Conservation (phyloP, 345 rosid species). For the Corymbia maculata region DNA sequence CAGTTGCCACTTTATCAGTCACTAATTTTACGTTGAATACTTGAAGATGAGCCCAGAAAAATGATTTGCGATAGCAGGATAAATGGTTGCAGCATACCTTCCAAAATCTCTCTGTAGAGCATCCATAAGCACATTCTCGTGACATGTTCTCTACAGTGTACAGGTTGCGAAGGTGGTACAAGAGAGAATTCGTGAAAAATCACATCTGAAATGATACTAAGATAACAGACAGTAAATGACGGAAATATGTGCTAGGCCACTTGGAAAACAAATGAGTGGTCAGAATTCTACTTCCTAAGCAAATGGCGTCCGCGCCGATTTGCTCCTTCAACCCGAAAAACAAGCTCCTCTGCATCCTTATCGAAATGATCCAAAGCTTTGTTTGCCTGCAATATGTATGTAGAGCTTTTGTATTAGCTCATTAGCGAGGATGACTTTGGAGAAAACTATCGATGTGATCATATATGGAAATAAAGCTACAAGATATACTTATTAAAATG, state of each 20-base stretch:
- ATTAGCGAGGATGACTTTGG: neutral
- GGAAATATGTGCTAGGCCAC: neutral
- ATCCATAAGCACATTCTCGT: neutral
- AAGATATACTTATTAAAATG: neutral
- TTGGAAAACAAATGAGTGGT: neutral
- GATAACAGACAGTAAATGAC: neutral
- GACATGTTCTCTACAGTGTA: neutral
- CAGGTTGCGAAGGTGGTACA: neutral
- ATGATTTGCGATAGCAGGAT: neutral
- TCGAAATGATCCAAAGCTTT: slow-evolving; percentile 48
- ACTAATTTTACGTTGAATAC: neutral
- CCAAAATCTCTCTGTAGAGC: neutral
- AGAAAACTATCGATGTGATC: neutral
- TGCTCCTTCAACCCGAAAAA: slow-evolving; percentile 50
- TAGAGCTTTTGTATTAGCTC: neutral
- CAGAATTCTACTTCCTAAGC: slow-evolving; percentile 53
- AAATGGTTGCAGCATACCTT: neutral
- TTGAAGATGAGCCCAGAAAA: neutral
- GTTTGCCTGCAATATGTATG: slow-evolving; percentile 42
- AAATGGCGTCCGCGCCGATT: slow-evolving; percentile 52
- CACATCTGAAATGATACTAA: neutral
- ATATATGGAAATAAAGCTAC: neutral
- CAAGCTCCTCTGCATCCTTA: slow-evolving; percentile 61
- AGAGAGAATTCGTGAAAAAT: neutral
- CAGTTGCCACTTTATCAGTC: neutral